Percentiles rank a stretch among this genome's conserved stretches.
Evolutionary conservation across 1,284 basidiomycete species (phyloP).

Genomic region (Trichosporon sp.): DNA sequence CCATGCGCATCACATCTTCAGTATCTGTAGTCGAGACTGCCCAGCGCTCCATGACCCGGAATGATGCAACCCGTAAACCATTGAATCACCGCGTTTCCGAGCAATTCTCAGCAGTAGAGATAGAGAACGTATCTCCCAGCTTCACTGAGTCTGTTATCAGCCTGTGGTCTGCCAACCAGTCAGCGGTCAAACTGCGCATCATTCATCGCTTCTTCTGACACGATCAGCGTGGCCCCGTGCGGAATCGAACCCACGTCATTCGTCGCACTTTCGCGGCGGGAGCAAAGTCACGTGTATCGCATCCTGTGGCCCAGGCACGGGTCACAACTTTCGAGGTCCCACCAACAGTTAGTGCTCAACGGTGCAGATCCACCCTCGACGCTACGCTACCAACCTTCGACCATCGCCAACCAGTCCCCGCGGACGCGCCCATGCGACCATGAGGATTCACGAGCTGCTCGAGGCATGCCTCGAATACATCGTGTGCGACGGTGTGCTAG

Average conservation of each 20-base stretch:
- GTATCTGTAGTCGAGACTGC: not conserved
- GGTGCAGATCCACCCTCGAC: not conserved
- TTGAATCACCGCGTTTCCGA: too few relatives aligned
- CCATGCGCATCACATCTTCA: not conserved
- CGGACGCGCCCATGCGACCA: slow-evolving; percentile 25
- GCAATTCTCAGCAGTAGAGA: too few relatives aligned
- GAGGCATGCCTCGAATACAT: slow-evolving; percentile 51
- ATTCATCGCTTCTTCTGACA: too few relatives aligned
- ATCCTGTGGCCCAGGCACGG: slow-evolving; percentile 2
- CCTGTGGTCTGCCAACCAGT: too few relatives aligned
- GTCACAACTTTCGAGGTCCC: slow-evolving; percentile 16
- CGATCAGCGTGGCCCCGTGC: not conserved
- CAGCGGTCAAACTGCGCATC: too few relatives aligned
- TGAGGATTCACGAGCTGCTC: slow-evolving; percentile 53
- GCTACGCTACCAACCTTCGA: slow-evolving; percentile 1
- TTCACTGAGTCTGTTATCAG: too few relatives aligned
- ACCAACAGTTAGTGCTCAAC: slow-evolving; percentile 7
- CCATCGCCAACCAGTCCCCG: not conserved
- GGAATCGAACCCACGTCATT: slow-evolving; percentile 6
- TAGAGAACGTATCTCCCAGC: too few relatives aligned
- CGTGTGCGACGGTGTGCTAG: slow-evolving; percentile 48
- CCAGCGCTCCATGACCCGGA: too few relatives aligned
- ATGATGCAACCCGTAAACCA: not conserved
- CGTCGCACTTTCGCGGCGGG: not conserved
- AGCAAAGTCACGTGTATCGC: not conserved